phyloP scores from a whole-genome alignment of 257 asterid species.

The Jacaranda mimosifolia region DNA sequence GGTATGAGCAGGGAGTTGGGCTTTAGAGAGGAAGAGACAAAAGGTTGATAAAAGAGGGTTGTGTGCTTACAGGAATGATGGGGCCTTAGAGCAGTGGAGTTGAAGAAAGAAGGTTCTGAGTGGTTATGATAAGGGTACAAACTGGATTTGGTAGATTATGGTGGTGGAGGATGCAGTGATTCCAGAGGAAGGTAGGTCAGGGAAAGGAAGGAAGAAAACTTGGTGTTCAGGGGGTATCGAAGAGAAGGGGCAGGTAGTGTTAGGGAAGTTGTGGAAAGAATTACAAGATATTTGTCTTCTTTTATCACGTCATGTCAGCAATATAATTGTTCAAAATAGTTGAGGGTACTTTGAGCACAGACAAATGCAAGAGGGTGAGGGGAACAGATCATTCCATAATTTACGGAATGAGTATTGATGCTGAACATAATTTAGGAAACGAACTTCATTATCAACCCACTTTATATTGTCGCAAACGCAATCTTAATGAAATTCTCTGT shows the following conservation, averaged over 20 bases:
- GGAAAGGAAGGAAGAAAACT: too few relatives aligned
- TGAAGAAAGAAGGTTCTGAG: neutral
- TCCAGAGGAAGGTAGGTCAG: too few relatives aligned
- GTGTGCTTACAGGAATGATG: neutral
- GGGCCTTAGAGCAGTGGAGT: neutral
- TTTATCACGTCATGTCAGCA: too few relatives aligned
- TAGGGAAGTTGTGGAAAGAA: too few relatives aligned
- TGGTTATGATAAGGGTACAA: slow-evolving; percentile 2
- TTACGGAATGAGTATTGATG: neutral
- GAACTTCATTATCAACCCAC: slow-evolving; percentile 13
- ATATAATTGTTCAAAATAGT: too few relatives aligned
- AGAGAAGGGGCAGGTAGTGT: too few relatives aligned
- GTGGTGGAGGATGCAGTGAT: too few relatives aligned
- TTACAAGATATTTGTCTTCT: too few relatives aligned
- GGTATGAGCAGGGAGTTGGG: neutral
- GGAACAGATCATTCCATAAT: neutral
- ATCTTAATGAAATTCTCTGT: slow-evolving; percentile 14
- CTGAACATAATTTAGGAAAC: slow-evolving; percentile 15
- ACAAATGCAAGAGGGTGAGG: slow-evolving; percentile 1
- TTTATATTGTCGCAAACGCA: neutral
- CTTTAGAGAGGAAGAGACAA: neutral
- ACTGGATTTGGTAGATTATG: too few relatives aligned
- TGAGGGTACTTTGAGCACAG: neutral
- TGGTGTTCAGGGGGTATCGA: too few relatives aligned
- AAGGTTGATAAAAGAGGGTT: neutral